Base-by-base conservation (phyloP, 208 protist genomes). In the Crithidia sp. region DNA sequence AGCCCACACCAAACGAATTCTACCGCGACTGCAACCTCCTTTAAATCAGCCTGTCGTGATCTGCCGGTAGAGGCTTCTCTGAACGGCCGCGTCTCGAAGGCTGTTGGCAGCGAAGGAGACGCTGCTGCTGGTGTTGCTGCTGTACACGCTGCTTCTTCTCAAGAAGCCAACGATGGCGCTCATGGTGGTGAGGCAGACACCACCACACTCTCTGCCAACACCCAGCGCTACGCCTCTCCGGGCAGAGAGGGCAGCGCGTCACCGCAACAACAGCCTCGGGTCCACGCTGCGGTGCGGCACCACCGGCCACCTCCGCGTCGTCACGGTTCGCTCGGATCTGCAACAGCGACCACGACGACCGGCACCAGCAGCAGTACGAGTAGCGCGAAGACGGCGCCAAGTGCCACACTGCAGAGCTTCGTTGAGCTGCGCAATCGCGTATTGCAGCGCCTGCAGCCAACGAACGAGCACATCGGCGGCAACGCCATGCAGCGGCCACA, bases 381-480 rank as follows among this genome's bases (percentile, higher is more conserved):
- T 40, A 40, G 17, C 40, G 45, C 45, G 10, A 66, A 10, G 6
- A 19, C 45, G 3, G 41, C 28, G 2, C 49, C 63, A 7, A 50
- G 61, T 61, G 47, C 55, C 5, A 61, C 40, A 17, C 40, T 70
- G 67, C 67, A 67, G 47, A 66, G 67, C 2, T 79, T 79, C 49
- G 54, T 79, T 41, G 74, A 79, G 43, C 52, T 79, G 52, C 74
- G 74, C 36, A 60, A 74, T 44, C 74, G 74, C 16, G 74, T 79
- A 13, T 36, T 79, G 28, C 44, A 44, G 16, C 53, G 74, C 39
- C 28, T 58, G 5, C 50, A 79, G 12, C 41, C 53, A 0, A 41
- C n/a, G 0, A 17, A 4, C 8, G 28, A 28, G 28, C 28, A 28
- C 28, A 1, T 28, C 28, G 9, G 14, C 41, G 6, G 2, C 2